Conservation (phyloP, 2,329 filamentous ascomycete genomes). For the Colletotrichum filicis region DNA sequence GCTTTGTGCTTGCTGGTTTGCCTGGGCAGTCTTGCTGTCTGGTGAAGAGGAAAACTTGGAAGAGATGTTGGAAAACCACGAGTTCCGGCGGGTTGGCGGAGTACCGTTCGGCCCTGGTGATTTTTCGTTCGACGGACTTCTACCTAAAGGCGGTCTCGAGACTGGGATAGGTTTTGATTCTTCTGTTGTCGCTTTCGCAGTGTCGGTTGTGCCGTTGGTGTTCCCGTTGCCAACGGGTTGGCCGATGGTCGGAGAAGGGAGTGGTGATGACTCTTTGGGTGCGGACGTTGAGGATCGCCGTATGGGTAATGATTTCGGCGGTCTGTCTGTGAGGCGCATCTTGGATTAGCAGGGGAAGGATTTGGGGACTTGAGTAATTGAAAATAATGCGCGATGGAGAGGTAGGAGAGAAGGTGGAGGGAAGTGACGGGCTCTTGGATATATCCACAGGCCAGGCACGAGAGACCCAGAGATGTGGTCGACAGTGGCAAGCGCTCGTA, state of each 20-base stretch:
- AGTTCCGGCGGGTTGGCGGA: constrained; percentile 70
- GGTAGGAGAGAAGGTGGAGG: not conserved
- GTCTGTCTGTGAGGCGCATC: constrained; percentile 32
- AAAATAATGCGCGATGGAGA: constrained; percentile 1
- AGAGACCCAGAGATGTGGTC: constrained; percentile 13
- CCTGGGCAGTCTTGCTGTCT: constrained; percentile 47
- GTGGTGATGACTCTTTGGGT: constrained; percentile 17
- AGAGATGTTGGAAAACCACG: constrained; percentile 94
- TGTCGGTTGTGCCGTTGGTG: constrained; percentile 17
- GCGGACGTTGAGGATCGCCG: constrained; percentile 26
- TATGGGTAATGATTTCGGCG: constrained; percentile 18
- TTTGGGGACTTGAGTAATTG: not conserved
- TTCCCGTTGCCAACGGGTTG: constrained; percentile 26
- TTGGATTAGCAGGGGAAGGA: constrained; percentile 11
- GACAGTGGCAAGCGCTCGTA: constrained; percentile 22
- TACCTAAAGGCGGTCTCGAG: constrained; percentile 44
- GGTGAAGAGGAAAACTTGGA: constrained; percentile 84
- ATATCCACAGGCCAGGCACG: constrained; percentile 10
- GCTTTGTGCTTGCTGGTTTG: constrained; percentile 46
- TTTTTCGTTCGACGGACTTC: constrained; percentile 47
- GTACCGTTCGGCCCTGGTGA: constrained; percentile 40
- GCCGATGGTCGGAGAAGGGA: constrained; percentile 18
- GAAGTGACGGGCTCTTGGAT: constrained; percentile 20
- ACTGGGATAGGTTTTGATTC: constrained; percentile 42
- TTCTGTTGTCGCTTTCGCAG: constrained; percentile 22